Percentiles rank a stretch among this genome's conserved stretches.
phyloP scores from a whole-genome alignment of 345 rosid species.

The Gossypium bickii region DNA sequence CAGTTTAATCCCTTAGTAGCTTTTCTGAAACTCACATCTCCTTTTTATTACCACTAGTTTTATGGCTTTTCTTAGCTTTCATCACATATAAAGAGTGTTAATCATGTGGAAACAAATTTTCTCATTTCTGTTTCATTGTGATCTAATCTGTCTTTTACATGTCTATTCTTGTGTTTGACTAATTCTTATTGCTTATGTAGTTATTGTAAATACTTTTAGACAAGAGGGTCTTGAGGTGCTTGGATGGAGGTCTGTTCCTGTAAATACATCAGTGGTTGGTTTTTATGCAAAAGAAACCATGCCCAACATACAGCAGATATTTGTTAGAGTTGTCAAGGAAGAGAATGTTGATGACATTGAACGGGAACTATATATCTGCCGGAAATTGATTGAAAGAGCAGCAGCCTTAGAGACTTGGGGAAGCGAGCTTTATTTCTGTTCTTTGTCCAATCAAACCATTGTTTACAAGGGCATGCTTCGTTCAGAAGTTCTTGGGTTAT shows the following conservation, averaged over 20 bases:
- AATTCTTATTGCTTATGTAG: slow-evolving; percentile 37
- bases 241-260: slow-evolving; percentile 98
- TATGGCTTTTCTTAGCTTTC: neutral
- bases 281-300: slow-evolving; percentile 87
- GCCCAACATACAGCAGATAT: slow-evolving; percentile 93
- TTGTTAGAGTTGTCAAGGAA: slow-evolving; percentile 79
- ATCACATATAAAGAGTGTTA: neutral
- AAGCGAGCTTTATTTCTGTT: slow-evolving; percentile 81
- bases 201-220: slow-evolving; percentile 62
- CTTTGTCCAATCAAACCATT: slow-evolving; percentile 87
- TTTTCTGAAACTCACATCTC: neutral
- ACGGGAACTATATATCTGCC: slow-evolving; percentile 88
- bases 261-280: slow-evolving; percentile 80
- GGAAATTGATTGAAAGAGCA: slow-evolving; percentile 76
- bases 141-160: neutral
- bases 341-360: slow-evolving; percentile 88
- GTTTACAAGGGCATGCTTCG: slow-evolving; percentile 99
- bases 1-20: slow-evolving; percentile 4
- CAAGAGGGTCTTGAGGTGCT: slow-evolving; percentile 96
- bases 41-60: neutral
- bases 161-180: slow-evolving; percentile 20
- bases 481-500: slow-evolving; percentile 85
- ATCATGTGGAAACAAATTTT: neutral
- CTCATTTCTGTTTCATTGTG: neutral
- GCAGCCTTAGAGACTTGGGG: slow-evolving; percentile 72